Conservation (phyloP, 179 eudicot species). For the Heliamphora pulchella region DNA sequence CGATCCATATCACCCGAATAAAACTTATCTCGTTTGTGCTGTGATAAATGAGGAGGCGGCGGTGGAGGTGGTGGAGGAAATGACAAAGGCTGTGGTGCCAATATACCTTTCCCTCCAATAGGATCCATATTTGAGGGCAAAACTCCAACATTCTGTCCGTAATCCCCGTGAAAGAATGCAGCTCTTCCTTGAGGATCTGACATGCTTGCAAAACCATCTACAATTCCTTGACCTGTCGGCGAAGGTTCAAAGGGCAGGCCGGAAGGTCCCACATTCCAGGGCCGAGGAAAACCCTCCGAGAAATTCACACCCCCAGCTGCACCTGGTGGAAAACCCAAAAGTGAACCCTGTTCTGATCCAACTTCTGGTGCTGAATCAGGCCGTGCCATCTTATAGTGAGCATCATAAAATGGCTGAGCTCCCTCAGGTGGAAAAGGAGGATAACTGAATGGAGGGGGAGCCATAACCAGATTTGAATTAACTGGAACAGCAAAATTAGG, state of each 20-base stretch:
- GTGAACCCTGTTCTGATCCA: constrained; percentile 50
- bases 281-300: constrained; percentile 41
- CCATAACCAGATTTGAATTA: constrained; percentile 32
- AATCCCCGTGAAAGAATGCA: constrained; percentile 32
- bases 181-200: constrained; percentile 36
- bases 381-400: constrained; percentile 43
- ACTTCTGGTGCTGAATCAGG: constrained; percentile 44
- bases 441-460: constrained; percentile 48
- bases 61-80: constrained; percentile 54
- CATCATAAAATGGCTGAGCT: constrained; percentile 45
- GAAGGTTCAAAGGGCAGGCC: constrained; percentile 36
- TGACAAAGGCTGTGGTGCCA: constrained; percentile 41
- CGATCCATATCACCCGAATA: constrained; percentile 35
- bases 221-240: constrained; percentile 33
- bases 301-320: constrained; percentile 36
- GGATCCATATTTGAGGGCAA: constrained; percentile 26
- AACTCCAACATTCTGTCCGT: constrained; percentile 22
- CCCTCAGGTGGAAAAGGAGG: constrained; percentile 62
- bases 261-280: constrained; percentile 48
- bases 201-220: constrained; percentile 25
- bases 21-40: constrained; percentile 38
- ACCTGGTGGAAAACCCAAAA: constrained; percentile 46
- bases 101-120: constrained; percentile 30
- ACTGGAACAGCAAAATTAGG: constrained; percentile 42
- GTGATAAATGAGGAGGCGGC: constrained; percentile 38